Base-by-base conservation (phyloP, 352 stramenopile genomes). In the Phytophthora podocarpi region DNA sequence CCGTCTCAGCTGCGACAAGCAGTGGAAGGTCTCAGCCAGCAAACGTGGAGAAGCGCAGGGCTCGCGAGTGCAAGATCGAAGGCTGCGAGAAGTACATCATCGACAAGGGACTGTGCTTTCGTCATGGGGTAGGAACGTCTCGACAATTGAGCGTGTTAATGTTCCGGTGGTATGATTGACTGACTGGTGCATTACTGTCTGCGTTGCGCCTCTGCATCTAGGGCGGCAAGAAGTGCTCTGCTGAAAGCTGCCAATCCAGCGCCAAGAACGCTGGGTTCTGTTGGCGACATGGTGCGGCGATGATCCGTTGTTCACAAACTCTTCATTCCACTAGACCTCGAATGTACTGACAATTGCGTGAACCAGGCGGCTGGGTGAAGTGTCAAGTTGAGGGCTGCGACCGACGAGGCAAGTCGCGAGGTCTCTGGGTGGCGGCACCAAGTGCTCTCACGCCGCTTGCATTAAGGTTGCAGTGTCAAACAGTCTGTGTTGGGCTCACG, bases 21-120 rank as follows among this genome's bases (percentile, higher is more conserved):
- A 8, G 23, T 24, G n/a, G 16, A 30, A 41, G 15, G 23, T 13
- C 18, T 8, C 34, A 32, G 5, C 28, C 36, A 32, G 59, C 47
- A 9, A 65, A 50, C n/a, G 27, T 64, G 0, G 57, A 76, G 47
- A 78, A 80, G 42, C 62, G 70, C 35, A 62, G 48, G 43, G 46
- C 64, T 12, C 70, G 70, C 9, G 43, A 55, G n/a, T 83, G 74
- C 36, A 70, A 62, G 21, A 41, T 76, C 32, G 59, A 73, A 15
- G 67, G 68, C 24, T 83, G 71, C 39, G 53, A 67, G 16, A 80
- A 75, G 35, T 83, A 83, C 61, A 83, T 72, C 37, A 78, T 83
- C 45, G 78, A 80, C 54, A 64, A 64, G 16, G 67, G 74, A 9
- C 47, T 79, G 34, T 80, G 74, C 47, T 81, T 79, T 54, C 67